phyloP scores from a whole-genome alignment of 75 land plant genomes.

The Cunninghamia lanceolata region DNA sequence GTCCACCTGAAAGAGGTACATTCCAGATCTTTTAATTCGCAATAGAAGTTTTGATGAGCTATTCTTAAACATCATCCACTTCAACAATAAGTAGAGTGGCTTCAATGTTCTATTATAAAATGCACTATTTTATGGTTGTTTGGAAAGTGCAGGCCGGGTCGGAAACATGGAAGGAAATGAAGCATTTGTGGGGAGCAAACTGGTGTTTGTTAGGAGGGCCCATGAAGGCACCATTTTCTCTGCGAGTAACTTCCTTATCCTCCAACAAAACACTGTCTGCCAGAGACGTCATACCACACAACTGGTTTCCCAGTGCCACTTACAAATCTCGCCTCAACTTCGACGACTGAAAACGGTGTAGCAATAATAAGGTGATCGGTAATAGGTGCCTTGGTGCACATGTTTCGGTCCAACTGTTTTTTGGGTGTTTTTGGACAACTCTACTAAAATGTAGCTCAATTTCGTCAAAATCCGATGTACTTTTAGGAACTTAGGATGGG shows the following conservation, averaged over 20 bases:
- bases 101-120: neutral
- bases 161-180: conserved; percentile 56
- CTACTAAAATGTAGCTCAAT: too few species aligned
- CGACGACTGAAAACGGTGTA: neutral
- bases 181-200: conserved; percentile 76
- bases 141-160: conserved; percentile 58
- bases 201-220: conserved; percentile 79
- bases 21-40: neutral
- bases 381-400: too few species aligned
- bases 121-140: too few species aligned
- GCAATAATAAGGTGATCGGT: too few species aligned
- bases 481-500: too few species aligned
- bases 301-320: conserved; percentile 67
- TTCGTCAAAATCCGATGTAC: too few species aligned
- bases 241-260: conserved; percentile 59
- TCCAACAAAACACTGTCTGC: conserved; percentile 53
- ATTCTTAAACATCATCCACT: too few species aligned
- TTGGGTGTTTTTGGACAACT: too few species aligned
- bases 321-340: conserved; percentile 76
- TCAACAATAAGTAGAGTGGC: neutral
- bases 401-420: too few species aligned
- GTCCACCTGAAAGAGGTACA: conserved; percentile 51
- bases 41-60: too few species aligned
- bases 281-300: conserved; percentile 60
- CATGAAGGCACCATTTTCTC: conserved; percentile 63